Base-by-base conservation (phyloP, 768 basidiomycete species). In the Trametes elegans region DNA sequence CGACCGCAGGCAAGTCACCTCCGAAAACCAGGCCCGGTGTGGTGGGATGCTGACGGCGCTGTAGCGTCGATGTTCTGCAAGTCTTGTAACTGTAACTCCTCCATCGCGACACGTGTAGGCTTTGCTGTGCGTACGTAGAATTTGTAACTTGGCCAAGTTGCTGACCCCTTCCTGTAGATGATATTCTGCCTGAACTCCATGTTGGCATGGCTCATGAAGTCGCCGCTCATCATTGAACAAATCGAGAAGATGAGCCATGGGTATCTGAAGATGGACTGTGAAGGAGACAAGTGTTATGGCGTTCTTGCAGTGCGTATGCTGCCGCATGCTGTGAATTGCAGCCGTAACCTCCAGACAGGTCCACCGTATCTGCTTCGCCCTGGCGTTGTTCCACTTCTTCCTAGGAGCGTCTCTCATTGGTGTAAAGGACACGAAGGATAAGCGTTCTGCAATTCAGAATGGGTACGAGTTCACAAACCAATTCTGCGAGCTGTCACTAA, bases 71-170 rank as follows among this genome's bases (percentile, higher is more conserved):
- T 96, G 83, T 92, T 97, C 75, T 94, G 87, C 81, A 98, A 97
- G 77, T 93, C 90, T 28, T 99, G 96, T 73, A 98, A 98, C 69
- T 99, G 97, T 75, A 98, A 98, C 69, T 96, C 93, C 8, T 96
- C 93, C 0, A 98, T 99, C 63, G 97, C 97, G 0, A 98, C 95
- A 39, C 87, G 95, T 66, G 87, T 98, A 53, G 95, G 95, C 29
- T 97, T 94, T 71, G 93, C 93, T 14, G 93, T 92, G 68, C 55
- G 88, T 70, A 21, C 10, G 35, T n/a, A n/a, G 14, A 39, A 10
- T 29, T 28, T 29, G 29, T 14, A 27, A 21, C 21, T 10, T n/a
- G 19, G 41, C n/a, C 31, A 10, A 24, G 1, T 28, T 7, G 19
- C 39, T 50, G 43, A 21, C 19, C 35, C 29, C 24, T 10, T 10